These are phyloP conservation scores for Nemania abortiva DNA, from an alignment of 2,329 filamentous ascomycete species.

Conservation along the genomic window DNA sequence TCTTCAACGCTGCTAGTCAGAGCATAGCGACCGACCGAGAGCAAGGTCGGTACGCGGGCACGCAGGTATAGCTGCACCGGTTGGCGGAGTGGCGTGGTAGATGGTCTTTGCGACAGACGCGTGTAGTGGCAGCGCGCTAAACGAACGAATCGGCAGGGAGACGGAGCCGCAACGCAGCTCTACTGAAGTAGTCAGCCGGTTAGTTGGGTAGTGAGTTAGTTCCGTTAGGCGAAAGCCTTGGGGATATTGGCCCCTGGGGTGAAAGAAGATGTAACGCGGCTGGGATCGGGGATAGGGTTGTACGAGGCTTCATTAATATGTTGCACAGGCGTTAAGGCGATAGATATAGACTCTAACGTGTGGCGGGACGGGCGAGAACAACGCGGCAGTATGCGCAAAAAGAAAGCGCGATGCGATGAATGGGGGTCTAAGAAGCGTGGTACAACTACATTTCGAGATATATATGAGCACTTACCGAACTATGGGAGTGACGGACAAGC, in stretches of 20 bases:
- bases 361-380: background rate
- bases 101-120: background rate
- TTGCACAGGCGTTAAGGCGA: slow-evolving; percentile 14
- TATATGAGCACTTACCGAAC: slow-evolving; percentile 16
- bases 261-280: slow-evolving; percentile 6
- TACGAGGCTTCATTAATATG: slow-evolving; percentile 11
- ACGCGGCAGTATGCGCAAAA: slow-evolving; percentile 11
- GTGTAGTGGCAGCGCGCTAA: slow-evolving; percentile 1
- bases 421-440: background rate
- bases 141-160: slow-evolving; percentile 17
- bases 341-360: background rate
- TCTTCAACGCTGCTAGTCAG: slow-evolving; percentile 27
- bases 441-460: background rate
- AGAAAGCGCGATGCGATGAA: background rate
- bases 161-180: slow-evolving; percentile 7
- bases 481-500: background rate
- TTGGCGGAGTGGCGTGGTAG: background rate
- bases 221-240: background rate
- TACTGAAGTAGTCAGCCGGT: slow-evolving; percentile 8
- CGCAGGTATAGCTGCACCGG: background rate
- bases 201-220: slow-evolving; percentile 4
- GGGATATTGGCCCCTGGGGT: slow-evolving; percentile 1
- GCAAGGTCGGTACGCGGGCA: slow-evolving; percentile 21
- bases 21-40: slow-evolving; percentile 36
- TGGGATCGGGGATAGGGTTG: slow-evolving; percentile 10